Percentiles rank a stretch among this genome's conserved stretches.
phyloP scores from a whole-genome alignment of 2,329 filamentous ascomycete species.

The Calonectria ilicicola region DNA sequence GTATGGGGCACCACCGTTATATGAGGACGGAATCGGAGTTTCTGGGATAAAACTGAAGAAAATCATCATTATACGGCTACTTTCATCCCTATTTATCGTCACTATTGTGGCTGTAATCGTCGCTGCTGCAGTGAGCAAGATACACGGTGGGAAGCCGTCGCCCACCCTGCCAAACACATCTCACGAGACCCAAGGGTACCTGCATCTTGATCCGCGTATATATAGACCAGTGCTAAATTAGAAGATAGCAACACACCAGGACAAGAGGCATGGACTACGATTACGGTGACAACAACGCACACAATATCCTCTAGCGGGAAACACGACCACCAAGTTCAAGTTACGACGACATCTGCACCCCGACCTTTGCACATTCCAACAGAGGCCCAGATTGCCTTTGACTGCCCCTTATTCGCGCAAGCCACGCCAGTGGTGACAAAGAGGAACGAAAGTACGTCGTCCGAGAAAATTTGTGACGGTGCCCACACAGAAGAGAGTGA shows the following conservation, averaged over 20 bases:
- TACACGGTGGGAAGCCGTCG: slow-evolving; percentile 15
- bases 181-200: neutral
- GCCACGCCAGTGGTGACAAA: neutral
- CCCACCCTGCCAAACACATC: neutral
- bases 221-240: neutral
- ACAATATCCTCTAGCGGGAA: neutral
- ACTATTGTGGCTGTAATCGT: slow-evolving; percentile 40
- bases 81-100: slow-evolving; percentile 39
- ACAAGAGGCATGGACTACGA: slow-evolving; percentile 1
- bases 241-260: neutral
- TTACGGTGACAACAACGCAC: slow-evolving; percentile 9
- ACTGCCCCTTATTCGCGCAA: slow-evolving; percentile 1
- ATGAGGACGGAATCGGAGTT: neutral
- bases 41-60: slow-evolving; percentile 20
- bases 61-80: slow-evolving; percentile 32
- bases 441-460: neutral
- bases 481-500: neutral
- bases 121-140: slow-evolving; percentile 39
- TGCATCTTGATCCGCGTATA: neutral
- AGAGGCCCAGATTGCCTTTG: slow-evolving; percentile 15
- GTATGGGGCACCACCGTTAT: neutral
- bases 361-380: slow-evolving; percentile 8
- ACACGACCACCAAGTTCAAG: neutral
- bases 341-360: slow-evolving; percentile 11
- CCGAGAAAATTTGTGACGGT: neutral